phyloP scores from a whole-genome alignment of 2,329 filamentous ascomycete genomes.

The Colletotrichum musicola region DNA sequence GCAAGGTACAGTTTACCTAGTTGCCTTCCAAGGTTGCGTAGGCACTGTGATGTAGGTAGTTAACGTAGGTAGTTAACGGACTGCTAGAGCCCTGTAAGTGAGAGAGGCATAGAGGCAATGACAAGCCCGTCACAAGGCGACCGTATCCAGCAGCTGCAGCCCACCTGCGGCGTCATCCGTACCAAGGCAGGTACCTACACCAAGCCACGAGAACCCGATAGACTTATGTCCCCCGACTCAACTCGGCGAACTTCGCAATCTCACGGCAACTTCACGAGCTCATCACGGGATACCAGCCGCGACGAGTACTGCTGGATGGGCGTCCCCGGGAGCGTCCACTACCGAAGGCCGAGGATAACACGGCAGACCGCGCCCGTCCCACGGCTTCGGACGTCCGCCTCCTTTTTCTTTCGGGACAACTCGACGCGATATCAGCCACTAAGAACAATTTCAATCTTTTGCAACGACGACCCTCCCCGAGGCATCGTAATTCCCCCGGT shows the following conservation, averaged over 20 bases:
- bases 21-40: too few relatives aligned
- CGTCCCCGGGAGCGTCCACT: slow-evolving; percentile 19
- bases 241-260: slow-evolving; percentile 31
- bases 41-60: too few relatives aligned
- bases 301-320: slow-evolving; percentile 10
- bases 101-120: too few relatives aligned
- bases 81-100: too few relatives aligned
- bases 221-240: background rate
- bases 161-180: background rate
- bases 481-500: background rate
- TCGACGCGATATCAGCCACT: slow-evolving; percentile 35
- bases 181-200: background rate
- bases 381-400: slow-evolving; percentile 21
- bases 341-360: slow-evolving; percentile 38
- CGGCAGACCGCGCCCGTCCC: slow-evolving; percentile 30
- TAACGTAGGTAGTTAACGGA: too few relatives aligned
- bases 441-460: too few relatives aligned
- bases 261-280: slow-evolving; percentile 18
- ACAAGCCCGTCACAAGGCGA: slow-evolving; percentile 5
- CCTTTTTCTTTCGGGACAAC: slow-evolving; percentile 30
- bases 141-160: background rate
- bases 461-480: too few relatives aligned
- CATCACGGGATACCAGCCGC: slow-evolving; percentile 20
- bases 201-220: slow-evolving; percentile 18
- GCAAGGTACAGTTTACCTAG: too few relatives aligned